phyloP scores from a whole-genome alignment of 805 yeast genomes.

The Yamadazyma kitorensis region DNA sequence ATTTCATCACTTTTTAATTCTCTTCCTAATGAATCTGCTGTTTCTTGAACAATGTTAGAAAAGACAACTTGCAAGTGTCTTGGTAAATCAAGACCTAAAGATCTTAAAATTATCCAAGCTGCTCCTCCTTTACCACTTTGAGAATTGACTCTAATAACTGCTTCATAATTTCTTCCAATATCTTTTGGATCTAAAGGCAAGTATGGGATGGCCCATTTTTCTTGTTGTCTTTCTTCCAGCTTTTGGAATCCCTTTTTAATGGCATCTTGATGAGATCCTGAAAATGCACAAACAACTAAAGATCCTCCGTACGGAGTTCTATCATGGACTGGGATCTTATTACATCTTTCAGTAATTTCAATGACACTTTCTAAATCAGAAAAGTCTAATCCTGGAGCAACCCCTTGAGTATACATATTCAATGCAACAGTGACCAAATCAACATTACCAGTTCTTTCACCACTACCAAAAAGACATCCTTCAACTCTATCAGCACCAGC shows the following conservation, averaged over 20 bases:
- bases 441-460: slow-evolving; percentile 84
- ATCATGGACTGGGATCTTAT: slow-evolving; percentile 69
- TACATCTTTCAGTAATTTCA: slow-evolving; percentile 70
- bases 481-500: slow-evolving; percentile 89
- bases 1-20: slow-evolving; percentile 71
- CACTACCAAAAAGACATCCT: slow-evolving; percentile 80
- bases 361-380: slow-evolving; percentile 65
- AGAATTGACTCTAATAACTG: slow-evolving; percentile 78
- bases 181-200: slow-evolving; percentile 80
- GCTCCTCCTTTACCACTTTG: slow-evolving; percentile 91
- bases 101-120: slow-evolving; percentile 73
- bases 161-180: slow-evolving; percentile 78
- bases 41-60: slow-evolving; percentile 59
- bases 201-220: slow-evolving; percentile 67
- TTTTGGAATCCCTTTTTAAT: slow-evolving; percentile 61
- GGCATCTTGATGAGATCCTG: slow-evolving; percentile 73
- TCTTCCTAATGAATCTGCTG: slow-evolving; percentile 65
- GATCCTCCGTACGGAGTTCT: slow-evolving; percentile 83
- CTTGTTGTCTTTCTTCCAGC: slow-evolving; percentile 43
- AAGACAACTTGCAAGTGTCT: slow-evolving; percentile 67
- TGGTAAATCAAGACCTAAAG: slow-evolving; percentile 72
- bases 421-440: slow-evolving; percentile 73
- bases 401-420: slow-evolving; percentile 77
- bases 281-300: slow-evolving; percentile 74
- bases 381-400: slow-evolving; percentile 67